Evolutionary conservation across 805 yeast genomes (phyloP), one percentile per base, ranked within the genome.

Genomic region (Saturnispora quitensis): DNA sequence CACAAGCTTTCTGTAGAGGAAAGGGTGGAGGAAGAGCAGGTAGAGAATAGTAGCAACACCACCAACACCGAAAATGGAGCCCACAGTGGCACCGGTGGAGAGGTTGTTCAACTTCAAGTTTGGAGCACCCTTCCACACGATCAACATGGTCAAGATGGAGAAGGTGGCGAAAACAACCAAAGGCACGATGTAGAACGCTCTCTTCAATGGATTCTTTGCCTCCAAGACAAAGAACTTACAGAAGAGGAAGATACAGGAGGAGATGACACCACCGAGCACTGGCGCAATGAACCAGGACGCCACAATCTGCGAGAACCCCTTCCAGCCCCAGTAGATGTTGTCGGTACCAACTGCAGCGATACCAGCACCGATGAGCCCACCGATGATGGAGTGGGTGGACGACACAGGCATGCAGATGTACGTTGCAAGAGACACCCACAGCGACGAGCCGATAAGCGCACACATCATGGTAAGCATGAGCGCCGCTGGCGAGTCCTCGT

Each of bases 251-350:
- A 81, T 63, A 43, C 77, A 68, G 3, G 84, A 65, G 4, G 88
- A 80, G 56, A 85, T 76, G 36, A 64, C 60, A 55, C 89, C 91
- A 15, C 90, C 84, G 53, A 84, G 70, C 20, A 73, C 64, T 15
- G 91, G 91, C 5, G 91, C 89, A 68, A 84, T 80, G 61, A 82
- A 81, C 90, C 90, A 85, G 12, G 89, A 81, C 3, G 91, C 90
- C 55, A 81, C 78, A 56, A 84, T 84, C 65, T 81, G 83, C 1
- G 86, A 60, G 53, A 85, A 82, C 28, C 90, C 89, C 15, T 58
- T 48, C 91, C 90, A 85, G 27, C 89, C 89, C 91, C 91, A 85
- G 50, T 64, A 69, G 50, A 84, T 76, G 55, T 78, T 72, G 6
- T 68, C 62, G 43, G 78, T 80, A 53, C 89, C 89, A 57, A 74